Percentiles rank a stretch among this genome's conserved stretches.
phyloP scores from a whole-genome alignment of 306 rosid species.

The Trifolium pratense region DNA sequence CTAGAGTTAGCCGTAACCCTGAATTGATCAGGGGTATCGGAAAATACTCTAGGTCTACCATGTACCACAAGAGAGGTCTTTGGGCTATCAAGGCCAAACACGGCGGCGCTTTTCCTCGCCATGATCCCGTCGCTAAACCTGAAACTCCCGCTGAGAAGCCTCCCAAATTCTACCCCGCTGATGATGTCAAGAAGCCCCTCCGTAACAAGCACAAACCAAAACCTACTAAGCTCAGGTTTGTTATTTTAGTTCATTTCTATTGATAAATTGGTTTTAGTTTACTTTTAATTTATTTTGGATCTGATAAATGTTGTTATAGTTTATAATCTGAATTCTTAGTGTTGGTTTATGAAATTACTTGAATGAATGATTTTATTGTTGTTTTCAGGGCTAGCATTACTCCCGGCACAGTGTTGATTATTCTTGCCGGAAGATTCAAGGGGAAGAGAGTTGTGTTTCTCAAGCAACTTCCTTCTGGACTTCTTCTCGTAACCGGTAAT shows the following conservation, averaged over 20 bases:
- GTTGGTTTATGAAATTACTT: conserved; percentile 54
- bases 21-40: conserved; percentile 67
- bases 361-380: no score
- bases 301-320: not conserved
- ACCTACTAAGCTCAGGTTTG: conserved; percentile 62
- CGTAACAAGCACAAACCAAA: conserved; percentile 62
- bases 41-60: conserved; percentile 56
- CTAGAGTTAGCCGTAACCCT: conserved; percentile 57
- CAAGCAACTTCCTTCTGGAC: conserved; percentile 52
- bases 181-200: conserved; percentile 62
- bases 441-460: conserved; percentile 73
- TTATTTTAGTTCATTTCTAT: not conserved
- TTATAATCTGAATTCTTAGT: no score
- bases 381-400: conserved; percentile 60
- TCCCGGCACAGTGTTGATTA: conserved; percentile 65
- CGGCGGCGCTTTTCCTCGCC: conserved; percentile 65
- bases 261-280: not conserved
- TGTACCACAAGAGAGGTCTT: conserved; percentile 75
- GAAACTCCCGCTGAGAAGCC: conserved; percentile 45
- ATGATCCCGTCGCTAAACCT: conserved; percentile 55
- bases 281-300: no score
- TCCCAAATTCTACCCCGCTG: conserved; percentile 67
- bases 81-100: conserved; percentile 80
- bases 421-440: conserved; percentile 74
- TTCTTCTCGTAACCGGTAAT: conserved; percentile 71